Evolutionary conservation across 345 rosid species (phyloP).

Genomic region (Eucalyptus shirleyi): DNA sequence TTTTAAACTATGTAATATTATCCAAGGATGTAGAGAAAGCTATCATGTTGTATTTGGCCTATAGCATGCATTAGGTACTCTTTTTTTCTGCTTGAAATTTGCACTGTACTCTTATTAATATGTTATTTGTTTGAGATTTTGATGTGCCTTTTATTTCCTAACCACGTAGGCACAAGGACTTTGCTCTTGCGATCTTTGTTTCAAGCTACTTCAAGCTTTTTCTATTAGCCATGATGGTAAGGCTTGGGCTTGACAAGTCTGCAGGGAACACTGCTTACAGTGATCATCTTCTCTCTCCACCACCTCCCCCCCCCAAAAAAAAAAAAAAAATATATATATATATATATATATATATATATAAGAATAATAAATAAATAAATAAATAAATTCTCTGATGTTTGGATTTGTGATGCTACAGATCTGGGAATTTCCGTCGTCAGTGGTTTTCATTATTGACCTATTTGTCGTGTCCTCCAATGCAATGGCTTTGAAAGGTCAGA

Average conservation of each 20-base stretch:
- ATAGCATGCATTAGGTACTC: neutral
- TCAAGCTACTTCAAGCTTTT: slow-evolving; percentile 76
- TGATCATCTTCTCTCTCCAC: neutral
- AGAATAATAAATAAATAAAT: no score
- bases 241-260: neutral
- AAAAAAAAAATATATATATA: no score
- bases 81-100: neutral
- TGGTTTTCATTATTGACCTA: slow-evolving; percentile 54
- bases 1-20: neutral
- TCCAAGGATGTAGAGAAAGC: neutral
- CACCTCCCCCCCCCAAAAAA: neutral
- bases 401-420: slow-evolving; percentile 26
- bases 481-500: slow-evolving; percentile 70
- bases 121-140: neutral
- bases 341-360: no score
- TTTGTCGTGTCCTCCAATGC: slow-evolving; percentile 64
- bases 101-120: neutral
- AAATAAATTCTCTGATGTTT: neutral
- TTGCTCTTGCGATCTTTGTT: slow-evolving; percentile 42
- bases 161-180: slow-evolving; percentile 23
- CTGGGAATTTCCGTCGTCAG: slow-evolving; percentile 76
- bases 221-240: slow-evolving; percentile 60
- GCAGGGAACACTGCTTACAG: neutral
- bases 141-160: neutral
- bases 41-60: neutral